These are phyloP conservation scores for Arabidopsis hybrid DNA, from an alignment of 441 rosid species.

Conservation along the genomic window DNA sequence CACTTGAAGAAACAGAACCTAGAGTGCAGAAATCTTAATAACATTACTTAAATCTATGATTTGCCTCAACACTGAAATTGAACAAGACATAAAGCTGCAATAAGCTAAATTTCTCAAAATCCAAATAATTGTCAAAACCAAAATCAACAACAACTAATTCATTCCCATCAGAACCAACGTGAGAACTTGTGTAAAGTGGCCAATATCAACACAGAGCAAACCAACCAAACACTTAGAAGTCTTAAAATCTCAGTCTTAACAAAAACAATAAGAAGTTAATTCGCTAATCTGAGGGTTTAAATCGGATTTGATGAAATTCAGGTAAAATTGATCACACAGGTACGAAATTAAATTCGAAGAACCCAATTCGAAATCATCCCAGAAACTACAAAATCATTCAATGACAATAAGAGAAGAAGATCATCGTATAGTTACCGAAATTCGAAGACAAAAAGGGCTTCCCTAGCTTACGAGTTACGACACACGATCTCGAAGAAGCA, in stretches of 20 bases:
- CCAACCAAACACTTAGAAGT: background rate
- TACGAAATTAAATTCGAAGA: too few species aligned
- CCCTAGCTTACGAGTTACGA: too few species aligned
- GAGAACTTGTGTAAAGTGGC: too few species aligned
- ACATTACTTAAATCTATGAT: background rate
- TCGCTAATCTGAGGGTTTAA: too few species aligned
- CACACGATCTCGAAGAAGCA: too few species aligned
- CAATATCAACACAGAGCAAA: too few species aligned
- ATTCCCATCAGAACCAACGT: too few species aligned
- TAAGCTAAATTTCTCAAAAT: background rate
- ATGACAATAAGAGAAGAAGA: too few species aligned
- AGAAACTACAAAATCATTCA: background rate
- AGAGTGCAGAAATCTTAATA: background rate
- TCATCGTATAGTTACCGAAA: too few species aligned
- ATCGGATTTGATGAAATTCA: too few species aligned
- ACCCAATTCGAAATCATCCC: background rate
- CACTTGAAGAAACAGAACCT: constrained; percentile 3
- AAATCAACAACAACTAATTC: background rate
- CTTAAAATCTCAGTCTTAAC: background rate
- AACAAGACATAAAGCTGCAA: background rate
- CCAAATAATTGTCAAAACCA: background rate
- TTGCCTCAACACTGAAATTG: background rate
- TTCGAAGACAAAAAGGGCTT: too few species aligned
- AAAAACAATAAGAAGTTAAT: background rate
- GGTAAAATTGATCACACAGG: too few species aligned